Conservation (phyloP, 2,329 filamentous ascomycete species). For the Ceratocystis colombiana region DNA sequence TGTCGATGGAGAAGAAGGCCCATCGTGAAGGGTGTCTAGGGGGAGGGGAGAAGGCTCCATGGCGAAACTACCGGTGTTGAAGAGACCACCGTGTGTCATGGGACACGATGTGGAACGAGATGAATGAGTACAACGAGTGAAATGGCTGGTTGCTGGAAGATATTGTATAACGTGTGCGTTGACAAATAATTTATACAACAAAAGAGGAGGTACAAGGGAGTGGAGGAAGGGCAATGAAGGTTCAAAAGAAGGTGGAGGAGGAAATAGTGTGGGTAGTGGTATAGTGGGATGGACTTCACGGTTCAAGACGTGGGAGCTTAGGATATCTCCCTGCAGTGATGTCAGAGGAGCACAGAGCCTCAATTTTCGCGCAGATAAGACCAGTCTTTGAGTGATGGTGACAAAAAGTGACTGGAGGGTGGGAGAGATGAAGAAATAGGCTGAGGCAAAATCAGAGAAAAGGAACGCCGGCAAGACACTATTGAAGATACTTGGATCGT, state of each 20-base stretch:
- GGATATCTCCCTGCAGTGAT: constrained; percentile 14
- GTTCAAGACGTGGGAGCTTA: neutral
- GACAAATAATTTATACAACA: neutral
- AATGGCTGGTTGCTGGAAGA: neutral
- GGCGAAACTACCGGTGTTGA: constrained; percentile 15
- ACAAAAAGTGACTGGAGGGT: neutral
- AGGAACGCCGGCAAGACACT: neutral
- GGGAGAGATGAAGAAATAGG: neutral
- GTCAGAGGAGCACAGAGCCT: constrained; percentile 16
- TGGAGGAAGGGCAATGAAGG: neutral
- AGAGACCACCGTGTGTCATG: constrained; percentile 10
- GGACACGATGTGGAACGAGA: neutral
- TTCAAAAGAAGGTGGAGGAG: neutral
- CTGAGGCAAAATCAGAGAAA: neutral
- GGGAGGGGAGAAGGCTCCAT: constrained; percentile 24
- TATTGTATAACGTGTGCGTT: too few species aligned
- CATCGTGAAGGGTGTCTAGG: constrained; percentile 2
- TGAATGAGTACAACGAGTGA: neutral
- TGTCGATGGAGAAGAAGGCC: neutral
- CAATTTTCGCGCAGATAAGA: constrained; percentile 1
- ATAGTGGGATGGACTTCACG: neutral
- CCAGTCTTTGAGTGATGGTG: neutral
- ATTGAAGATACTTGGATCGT: neutral
- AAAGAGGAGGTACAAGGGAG: neutral
- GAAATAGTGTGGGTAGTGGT: neutral